Evolutionary conservation across 2,329 filamentous ascomycete species (phyloP).

Genomic region (Diaporthe capsici): DNA sequence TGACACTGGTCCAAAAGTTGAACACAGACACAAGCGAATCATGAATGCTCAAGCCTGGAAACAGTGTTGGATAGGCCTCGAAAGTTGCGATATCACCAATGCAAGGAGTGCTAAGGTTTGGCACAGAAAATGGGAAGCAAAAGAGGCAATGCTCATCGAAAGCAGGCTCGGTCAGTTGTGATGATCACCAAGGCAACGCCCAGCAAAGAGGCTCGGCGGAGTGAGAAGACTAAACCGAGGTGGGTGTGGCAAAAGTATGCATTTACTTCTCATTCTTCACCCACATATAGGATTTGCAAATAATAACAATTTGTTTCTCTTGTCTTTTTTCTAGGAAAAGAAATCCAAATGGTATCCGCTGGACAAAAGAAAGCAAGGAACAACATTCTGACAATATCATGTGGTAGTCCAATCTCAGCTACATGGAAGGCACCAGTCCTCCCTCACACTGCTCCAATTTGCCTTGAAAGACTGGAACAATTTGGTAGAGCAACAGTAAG

Average conservation of each 20-base stretch:
- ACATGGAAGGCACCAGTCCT: not conserved
- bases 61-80: no score
- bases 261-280: not conserved
- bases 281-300: not conserved
- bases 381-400: not conserved
- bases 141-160: not conserved
- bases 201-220: not conserved
- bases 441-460: not conserved
- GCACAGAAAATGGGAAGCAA: not conserved
- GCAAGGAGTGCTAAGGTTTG: not conserved
- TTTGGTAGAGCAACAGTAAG: not conserved
- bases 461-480: not conserved
- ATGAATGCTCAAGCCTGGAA: no score
- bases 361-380: not conserved
- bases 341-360: slow-evolving; percentile 7
- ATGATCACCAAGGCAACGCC: not conserved
- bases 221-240: not conserved
- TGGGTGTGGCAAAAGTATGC: not conserved
- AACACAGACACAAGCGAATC: no score
- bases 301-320: no score
- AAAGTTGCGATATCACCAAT: not conserved
- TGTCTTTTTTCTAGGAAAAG: not conserved
- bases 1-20: no score
- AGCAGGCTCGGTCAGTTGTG: not conserved
- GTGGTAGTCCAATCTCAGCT: not conserved